Conservation (phyloP, 768 basidiomycete species). For the Chlorophyllum brunneum region DNA sequence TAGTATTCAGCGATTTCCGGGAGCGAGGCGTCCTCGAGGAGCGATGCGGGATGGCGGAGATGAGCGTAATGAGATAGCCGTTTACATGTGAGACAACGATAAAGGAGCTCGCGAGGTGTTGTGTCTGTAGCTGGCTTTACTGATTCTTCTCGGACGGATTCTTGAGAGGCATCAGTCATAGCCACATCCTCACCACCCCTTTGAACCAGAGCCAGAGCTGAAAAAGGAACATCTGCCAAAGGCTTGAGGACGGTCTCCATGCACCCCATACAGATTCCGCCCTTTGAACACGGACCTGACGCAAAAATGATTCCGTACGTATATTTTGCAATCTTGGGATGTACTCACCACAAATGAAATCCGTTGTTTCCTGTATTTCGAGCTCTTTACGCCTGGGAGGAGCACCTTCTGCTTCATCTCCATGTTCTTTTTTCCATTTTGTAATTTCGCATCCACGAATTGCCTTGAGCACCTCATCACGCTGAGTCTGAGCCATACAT, state of each 20-base stretch:
- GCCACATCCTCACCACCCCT: conserved; percentile 23
- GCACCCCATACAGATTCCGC: conserved; percentile 78
- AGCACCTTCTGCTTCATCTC: conserved; percentile 18
- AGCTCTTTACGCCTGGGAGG: conserved; percentile 43
- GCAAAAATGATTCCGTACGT: conserved; percentile 1
- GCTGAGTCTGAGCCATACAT: conserved; percentile 62
- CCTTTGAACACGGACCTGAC: conserved; percentile 60
- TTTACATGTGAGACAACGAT: conserved; percentile 82
- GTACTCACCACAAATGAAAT: conserved; percentile 65
- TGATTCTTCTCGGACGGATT: conserved; percentile 9
- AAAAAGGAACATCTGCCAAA: neutral
- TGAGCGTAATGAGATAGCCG: conserved; percentile 81
- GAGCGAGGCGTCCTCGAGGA: conserved; percentile 27
- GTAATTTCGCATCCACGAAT: conserved; percentile 48
- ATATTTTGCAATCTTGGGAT: neutral
- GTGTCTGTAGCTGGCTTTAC: conserved; percentile 12
- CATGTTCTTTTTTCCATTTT: conserved; percentile 31
- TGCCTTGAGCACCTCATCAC: conserved; percentile 71
- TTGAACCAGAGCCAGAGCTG: neutral
- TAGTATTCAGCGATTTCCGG: conserved; percentile 58
- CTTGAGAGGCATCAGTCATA: conserved; percentile 29
- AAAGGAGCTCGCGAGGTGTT: conserved; percentile 51
- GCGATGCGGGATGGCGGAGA: conserved; percentile 44
- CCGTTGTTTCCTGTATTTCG: conserved; percentile 56
- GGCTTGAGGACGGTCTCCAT: conserved; percentile 50